Evolutionary conservation across 306 rosid species (phyloP).

Genomic region (Prunus persica): Prunus_persica_NCBIv2 NC_034009.1:37629001-37629500

Average conservation of each 20-base stretch:
- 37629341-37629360: constrained; percentile 33
- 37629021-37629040: neutral
- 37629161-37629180: neutral
- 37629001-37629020: neutral
- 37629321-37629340: constrained; percentile 30
- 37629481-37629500: neutral
- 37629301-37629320: constrained; percentile 33
- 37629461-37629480: constrained; percentile 25
- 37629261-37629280: constrained; percentile 28
- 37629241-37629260: constrained; percentile 7
- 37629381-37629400: constrained; percentile 37
- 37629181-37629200: neutral
- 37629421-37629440: constrained; percentile 81
- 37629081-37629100: neutral
- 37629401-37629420: constrained; percentile 80
- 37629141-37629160: neutral
- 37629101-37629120: neutral
- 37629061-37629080: neutral
- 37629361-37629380: constrained; percentile 51
- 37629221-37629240: neutral
- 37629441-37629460: constrained; percentile 77
- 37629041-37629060: neutral
- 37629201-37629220: neutral
- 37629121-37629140: neutral
- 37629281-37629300: constrained; percentile 24